Conservation (phyloP, 2,329 filamentous ascomycete species). For the Pezicula carpinea region DNA sequence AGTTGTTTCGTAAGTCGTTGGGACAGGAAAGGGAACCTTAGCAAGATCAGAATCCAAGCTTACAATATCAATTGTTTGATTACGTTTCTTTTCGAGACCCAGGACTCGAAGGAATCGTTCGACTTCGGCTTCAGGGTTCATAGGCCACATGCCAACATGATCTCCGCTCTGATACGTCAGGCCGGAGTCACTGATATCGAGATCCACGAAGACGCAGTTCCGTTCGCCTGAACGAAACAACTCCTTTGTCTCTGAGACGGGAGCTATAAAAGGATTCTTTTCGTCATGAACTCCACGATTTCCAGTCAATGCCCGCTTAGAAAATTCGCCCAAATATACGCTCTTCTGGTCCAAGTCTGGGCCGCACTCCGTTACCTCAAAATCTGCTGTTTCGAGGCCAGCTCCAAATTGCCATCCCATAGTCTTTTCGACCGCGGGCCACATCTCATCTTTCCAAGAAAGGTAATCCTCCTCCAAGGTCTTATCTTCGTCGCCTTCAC, state of each 20-base stretch:
- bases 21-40: not conserved
- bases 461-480: slow-evolving; percentile 31
- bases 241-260: slow-evolving; percentile 15
- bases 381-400: not conserved
- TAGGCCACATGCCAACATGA: slow-evolving; percentile 35
- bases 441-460: slow-evolving; percentile 30
- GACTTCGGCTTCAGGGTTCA: slow-evolving; percentile 34
- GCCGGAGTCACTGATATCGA: slow-evolving; percentile 29
- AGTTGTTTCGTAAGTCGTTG: slow-evolving; percentile 1
- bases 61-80: slow-evolving; percentile 4
- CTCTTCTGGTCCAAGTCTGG: slow-evolving; percentile 3
- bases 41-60: not conserved
- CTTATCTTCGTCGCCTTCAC: slow-evolving; percentile 27
- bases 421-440: slow-evolving; percentile 10
- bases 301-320: slow-evolving; percentile 1
- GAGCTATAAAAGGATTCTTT: slow-evolving; percentile 9
- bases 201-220: slow-evolving; percentile 34
- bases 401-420: slow-evolving; percentile 12
- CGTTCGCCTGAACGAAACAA: slow-evolving; percentile 20
- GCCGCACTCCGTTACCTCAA: not conserved
- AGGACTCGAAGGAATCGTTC: slow-evolving; percentile 27
- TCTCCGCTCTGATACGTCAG: slow-evolving; percentile 36
- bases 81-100: slow-evolving; percentile 20
- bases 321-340: slow-evolving; percentile 20
- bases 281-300: not conserved